Conservation (phyloP, 2,329 filamentous ascomycete genomes). For the Simplicillium sp. region DNA sequence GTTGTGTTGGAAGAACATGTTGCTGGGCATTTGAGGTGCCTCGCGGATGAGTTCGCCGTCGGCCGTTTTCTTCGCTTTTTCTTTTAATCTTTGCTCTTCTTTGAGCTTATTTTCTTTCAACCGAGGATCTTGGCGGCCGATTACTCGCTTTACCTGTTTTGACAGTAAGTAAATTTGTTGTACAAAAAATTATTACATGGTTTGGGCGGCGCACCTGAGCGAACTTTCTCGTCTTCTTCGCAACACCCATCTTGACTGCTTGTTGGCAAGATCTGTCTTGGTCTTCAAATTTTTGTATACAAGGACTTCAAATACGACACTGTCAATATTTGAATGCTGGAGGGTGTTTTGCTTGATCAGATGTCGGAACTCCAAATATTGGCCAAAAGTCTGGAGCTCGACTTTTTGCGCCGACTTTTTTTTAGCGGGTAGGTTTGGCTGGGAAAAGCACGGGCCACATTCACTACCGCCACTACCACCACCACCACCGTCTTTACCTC, state of each 20-base stretch:
- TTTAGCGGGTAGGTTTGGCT: background rate
- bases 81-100: slow-evolving; percentile 31
- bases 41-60: slow-evolving; percentile 60
- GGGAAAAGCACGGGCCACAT: slow-evolving; percentile 13
- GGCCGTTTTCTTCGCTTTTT: slow-evolving; percentile 40
- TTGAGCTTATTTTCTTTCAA: slow-evolving; percentile 70
- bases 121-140: slow-evolving; percentile 70
- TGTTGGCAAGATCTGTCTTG: background rate
- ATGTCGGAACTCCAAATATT: too few species aligned
- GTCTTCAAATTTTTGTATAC: slow-evolving; percentile 3
- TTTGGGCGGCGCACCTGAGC: slow-evolving; percentile 39
- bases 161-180: slow-evolving; percentile 8
- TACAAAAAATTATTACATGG: background rate
- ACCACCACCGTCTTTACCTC: background rate
- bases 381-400: background rate
- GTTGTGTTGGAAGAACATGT: slow-evolving; percentile 86
- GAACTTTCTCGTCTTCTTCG: slow-evolving; percentile 90
- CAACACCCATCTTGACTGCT: slow-evolving; percentile 60
- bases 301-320: background rate
- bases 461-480: slow-evolving; percentile 13
- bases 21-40: slow-evolving; percentile 72
- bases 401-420: background rate
- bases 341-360: too few species aligned
- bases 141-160: slow-evolving; percentile 64
- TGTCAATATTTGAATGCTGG: background rate